Evolutionary conservation across 2,329 filamentous ascomycete genomes (phyloP), one percentile per base, ranked within the genome.

Genomic region (Trichoderma gracile): DNA sequence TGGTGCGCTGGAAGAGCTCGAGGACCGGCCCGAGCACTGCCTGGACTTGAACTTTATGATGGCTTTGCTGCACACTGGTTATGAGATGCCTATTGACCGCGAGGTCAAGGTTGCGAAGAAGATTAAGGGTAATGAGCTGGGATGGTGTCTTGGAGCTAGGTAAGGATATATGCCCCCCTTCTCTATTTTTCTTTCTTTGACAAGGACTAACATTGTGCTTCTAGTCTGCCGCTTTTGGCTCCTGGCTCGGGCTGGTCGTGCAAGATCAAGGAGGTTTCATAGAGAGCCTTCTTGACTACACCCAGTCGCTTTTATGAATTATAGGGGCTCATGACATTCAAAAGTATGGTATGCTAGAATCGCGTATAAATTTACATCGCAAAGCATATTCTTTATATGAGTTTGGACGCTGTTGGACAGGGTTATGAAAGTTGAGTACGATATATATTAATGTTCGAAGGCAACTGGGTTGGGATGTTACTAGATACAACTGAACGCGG

Each of bases 91-190:
- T 4, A 89, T 98, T 71, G 92, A 97, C 70, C 86, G 96, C 45
- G 95, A 99, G 78, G 93, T 99, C 69, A 94, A 91, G 83, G 96
- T 97, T 74, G 95, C 94, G 66, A 99, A 99, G 90, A 97, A 97
- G 84, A 96, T 99, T 74, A 94, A 96, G 81, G 89, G 88, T 64
- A 97, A 97, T 77, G 96, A 99, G 81, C 80, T 99, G 72, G 95
- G 95, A 45, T 99, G 95, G 95, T 98, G 94, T 80, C 83, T 99
- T 73, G 95, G 95, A 77, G 95, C 95, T 69, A 97, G 92, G 92
- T 95, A 82, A 80, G 89, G 73, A 10, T 25, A 62, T 43, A 7
- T 14, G 10, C 33, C 12, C 8, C 3, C 2, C 25, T n/a, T 25
- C 6, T 14, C 33, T 38, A 17, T 33, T 30, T 17, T n/a, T 33